These are phyloP conservation scores for Ettlia oleoabundans DNA, from an alignment of 139 green algal species.

Conservation along the genomic window DNA sequence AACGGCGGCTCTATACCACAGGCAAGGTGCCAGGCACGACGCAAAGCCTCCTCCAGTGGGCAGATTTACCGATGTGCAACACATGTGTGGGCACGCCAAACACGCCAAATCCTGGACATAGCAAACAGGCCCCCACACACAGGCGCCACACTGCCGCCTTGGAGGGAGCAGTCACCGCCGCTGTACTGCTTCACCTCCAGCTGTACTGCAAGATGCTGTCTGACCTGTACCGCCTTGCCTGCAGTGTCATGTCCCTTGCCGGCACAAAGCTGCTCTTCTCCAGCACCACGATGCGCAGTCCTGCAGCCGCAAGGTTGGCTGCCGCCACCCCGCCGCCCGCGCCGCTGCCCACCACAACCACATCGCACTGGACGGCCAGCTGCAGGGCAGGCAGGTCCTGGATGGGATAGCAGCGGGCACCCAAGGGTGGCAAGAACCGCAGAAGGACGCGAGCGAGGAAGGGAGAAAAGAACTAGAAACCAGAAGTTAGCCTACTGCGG, in stretches of 20 bases:
- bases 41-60: too few relatives aligned
- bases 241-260: constrained; percentile 34
- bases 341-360: constrained; percentile 69
- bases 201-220: neutral
- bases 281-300: constrained; percentile 68
- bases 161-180: neutral
- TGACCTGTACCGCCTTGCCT: neutral
- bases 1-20: too few relatives aligned
- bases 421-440: too few relatives aligned
- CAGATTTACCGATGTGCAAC: too few relatives aligned
- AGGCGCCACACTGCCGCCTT: too few relatives aligned
- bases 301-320: constrained; percentile 53
- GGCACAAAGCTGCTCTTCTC: constrained; percentile 67
- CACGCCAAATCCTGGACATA: too few relatives aligned
- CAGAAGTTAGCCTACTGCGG: neutral
- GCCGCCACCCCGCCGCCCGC: constrained; percentile 63
- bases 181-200: neutral
- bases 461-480: neutral
- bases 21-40: too few relatives aligned
- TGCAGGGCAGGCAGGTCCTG: too few relatives aligned
- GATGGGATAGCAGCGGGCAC: too few relatives aligned
- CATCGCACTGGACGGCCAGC: constrained; percentile 59
- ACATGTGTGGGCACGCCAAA: too few relatives aligned
- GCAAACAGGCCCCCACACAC: too few relatives aligned
- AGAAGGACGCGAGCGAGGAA: neutral